Conservation (phyloP, 331 rosid species). For the Prunus yedoensis region DNA sequence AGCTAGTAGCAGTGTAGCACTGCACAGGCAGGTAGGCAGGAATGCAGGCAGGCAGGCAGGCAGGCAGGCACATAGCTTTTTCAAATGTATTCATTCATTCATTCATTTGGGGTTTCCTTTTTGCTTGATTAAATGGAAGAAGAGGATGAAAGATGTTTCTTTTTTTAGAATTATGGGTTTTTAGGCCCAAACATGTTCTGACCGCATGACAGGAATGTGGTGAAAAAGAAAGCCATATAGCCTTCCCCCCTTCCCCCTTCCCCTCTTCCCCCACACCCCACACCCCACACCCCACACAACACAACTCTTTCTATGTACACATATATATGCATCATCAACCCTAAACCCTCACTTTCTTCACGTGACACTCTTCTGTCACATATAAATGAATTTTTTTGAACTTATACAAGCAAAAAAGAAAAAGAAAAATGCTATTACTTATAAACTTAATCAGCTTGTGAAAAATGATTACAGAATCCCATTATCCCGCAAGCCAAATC, state of each 20-base stretch:
- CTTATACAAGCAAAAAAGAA: too few relatives aligned
- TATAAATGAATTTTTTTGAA: too few relatives aligned
- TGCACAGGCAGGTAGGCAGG: too few relatives aligned
- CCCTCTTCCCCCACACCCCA: too few relatives aligned
- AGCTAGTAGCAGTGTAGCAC: too few relatives aligned
- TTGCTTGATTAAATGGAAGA: conserved; percentile 19
- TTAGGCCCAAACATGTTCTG: conserved; percentile 48
- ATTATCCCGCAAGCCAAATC: not conserved
- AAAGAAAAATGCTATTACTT: too few relatives aligned
- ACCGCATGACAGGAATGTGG: conserved; percentile 40
- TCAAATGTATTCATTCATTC: not conserved
- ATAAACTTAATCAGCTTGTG: too few relatives aligned
- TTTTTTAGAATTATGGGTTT: conserved; percentile 21
- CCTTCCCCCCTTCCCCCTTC: too few relatives aligned
- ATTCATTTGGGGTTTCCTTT: conserved; percentile 1
- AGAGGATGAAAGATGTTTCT: conserved; percentile 33
- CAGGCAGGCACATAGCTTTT: not conserved
- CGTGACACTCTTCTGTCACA: not conserved
- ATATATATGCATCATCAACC: not conserved
- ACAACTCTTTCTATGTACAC: not conserved
- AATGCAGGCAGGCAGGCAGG: too few relatives aligned
- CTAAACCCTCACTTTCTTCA: not conserved
- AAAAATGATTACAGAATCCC: not conserved
- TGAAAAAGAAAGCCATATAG: conserved; percentile 46
- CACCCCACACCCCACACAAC: conserved; percentile 1